Percentiles rank a stretch among this genome's conserved stretches.
Evolutionary conservation across 2,329 filamentous ascomycete genomes (phyloP).

Genomic region (Lasiodiplodia hormozganensis): DNA sequence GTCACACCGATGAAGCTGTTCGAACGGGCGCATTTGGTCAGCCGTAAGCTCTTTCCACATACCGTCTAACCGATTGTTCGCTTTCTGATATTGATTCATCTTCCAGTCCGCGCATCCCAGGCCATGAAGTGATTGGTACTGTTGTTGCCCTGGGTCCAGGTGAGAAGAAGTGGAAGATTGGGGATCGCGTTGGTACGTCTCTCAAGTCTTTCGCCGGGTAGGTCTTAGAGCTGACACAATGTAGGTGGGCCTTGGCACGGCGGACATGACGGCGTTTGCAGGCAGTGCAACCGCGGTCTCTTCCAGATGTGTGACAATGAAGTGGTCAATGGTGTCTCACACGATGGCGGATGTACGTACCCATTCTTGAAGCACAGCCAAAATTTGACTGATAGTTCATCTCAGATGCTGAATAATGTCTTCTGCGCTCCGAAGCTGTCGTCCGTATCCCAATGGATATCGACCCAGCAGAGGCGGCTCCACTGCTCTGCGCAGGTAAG

Average conservation of each 20-base stretch:
- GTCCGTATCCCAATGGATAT: conserved; percentile 58
- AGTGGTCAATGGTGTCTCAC: conserved; percentile 69
- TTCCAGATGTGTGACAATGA: conserved; percentile 73
- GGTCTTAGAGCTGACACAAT: conserved; percentile 38
- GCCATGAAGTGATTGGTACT: conserved; percentile 75
- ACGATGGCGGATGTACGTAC: conserved; percentile 71
- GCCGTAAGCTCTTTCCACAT: conserved; percentile 42
- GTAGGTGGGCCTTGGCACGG: conserved; percentile 64
- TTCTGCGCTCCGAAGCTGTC: conserved; percentile 66
- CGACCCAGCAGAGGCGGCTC: conserved; percentile 54
- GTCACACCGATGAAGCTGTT: conserved; percentile 63
- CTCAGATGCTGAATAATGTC: conserved; percentile 67
- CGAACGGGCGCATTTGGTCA: conserved; percentile 53
- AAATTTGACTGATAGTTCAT: too few species aligned
- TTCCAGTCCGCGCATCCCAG: conserved; percentile 63
- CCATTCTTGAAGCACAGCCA: too few species aligned
- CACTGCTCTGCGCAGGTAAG: conserved; percentile 53
- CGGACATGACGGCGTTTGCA: conserved; percentile 68
- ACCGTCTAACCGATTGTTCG: neutral
- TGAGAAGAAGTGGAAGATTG: conserved; percentile 66
- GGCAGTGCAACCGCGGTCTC: conserved; percentile 65
- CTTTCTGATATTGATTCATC: neutral
- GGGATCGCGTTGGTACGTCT: conserved; percentile 66
- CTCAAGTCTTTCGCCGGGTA: conserved; percentile 34
- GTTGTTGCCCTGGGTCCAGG: conserved; percentile 66